phyloP scores from a whole-genome alignment of 306 rosid genomes.

The Lathyrus tuberosus region DNA sequence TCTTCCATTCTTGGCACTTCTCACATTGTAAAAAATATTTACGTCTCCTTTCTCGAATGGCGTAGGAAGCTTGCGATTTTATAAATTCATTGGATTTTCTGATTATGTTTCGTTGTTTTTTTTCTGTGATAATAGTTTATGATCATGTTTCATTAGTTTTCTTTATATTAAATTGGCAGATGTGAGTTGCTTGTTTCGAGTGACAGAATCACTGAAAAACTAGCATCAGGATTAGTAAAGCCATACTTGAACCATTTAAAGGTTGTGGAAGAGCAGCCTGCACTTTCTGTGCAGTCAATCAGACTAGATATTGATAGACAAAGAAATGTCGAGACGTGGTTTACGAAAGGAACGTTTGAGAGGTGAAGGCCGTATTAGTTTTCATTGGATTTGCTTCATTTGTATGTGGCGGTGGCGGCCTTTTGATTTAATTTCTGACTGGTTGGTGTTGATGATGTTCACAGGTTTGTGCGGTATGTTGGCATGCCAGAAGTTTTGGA shows the following conservation, averaged over 20 bases:
- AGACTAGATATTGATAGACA: slow-evolving; percentile 74
- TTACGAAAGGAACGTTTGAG: slow-evolving; percentile 97
- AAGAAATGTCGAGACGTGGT: slow-evolving; percentile 72
- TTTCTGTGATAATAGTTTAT: too few species aligned
- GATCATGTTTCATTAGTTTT: too few species aligned
- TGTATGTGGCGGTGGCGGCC: slow-evolving; percentile 13
- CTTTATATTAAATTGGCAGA: too few species aligned
- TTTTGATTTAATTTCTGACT: slow-evolving; percentile 33
- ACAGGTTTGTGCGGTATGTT: too few species aligned
- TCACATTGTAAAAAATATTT: too few species aligned
- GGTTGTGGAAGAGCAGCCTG: slow-evolving; percentile 86
- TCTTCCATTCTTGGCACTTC: too few species aligned
- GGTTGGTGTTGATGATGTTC: too few species aligned
- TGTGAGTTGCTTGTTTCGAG: slow-evolving; percentile 81
- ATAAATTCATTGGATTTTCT: too few species aligned
- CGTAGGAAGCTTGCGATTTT: too few species aligned
- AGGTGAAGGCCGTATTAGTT: slow-evolving; percentile 51
- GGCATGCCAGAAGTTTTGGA: slow-evolving; percentile 92
- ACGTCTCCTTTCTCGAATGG: too few species aligned
- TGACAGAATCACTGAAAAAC: slow-evolving; percentile 76
- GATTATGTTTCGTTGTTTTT: too few species aligned
- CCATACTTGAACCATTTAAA: slow-evolving; percentile 86
- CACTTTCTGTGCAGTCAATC: slow-evolving; percentile 67
- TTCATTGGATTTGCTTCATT: slow-evolving; percentile 2
- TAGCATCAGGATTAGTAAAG: slow-evolving; percentile 87